These are phyloP conservation scores for Microstegium vimineum DNA, from an alignment of 176 grass and related monocot species.

Conservation along the genomic window DNA sequence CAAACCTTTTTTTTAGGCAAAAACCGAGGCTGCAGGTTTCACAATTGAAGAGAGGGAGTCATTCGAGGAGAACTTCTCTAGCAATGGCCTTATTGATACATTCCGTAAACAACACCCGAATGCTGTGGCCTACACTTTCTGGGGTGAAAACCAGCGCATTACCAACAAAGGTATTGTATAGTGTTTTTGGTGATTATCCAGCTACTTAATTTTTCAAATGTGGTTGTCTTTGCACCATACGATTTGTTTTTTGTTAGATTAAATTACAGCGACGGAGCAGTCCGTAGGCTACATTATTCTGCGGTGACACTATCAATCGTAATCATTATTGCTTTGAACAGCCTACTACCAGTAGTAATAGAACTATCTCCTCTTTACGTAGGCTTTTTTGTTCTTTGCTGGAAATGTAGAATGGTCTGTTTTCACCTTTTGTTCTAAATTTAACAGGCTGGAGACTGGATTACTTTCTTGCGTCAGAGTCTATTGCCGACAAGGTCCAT, in stretches of 20 bases:
- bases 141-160: constrained; percentile 67
- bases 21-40: constrained; percentile 80
- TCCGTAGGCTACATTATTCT: background rate
- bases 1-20: constrained; percentile 50
- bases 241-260: background rate
- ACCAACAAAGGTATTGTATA: constrained; percentile 33
- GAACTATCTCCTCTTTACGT: background rate
- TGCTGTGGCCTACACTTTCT: constrained; percentile 70
- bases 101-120: constrained; percentile 85
- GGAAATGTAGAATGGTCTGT: background rate
- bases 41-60: constrained; percentile 75
- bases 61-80: constrained; percentile 63
- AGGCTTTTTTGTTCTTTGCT: background rate
- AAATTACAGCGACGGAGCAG: background rate
- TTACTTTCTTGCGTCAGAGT: constrained; percentile 80
- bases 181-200: background rate
- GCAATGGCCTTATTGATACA: constrained; percentile 69
- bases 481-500: constrained; percentile 50
- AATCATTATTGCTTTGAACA: background rate
- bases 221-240: background rate
- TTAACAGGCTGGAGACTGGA: constrained; percentile 78
- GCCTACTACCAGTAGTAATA: background rate
- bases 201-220: background rate
- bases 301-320: background rate
- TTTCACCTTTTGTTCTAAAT: background rate